Evolutionary conservation across 1,284 basidiomycete genomes (phyloP), one percentile per base, ranked within the genome.

Genomic region (Stereum hirsutum): DNA sequence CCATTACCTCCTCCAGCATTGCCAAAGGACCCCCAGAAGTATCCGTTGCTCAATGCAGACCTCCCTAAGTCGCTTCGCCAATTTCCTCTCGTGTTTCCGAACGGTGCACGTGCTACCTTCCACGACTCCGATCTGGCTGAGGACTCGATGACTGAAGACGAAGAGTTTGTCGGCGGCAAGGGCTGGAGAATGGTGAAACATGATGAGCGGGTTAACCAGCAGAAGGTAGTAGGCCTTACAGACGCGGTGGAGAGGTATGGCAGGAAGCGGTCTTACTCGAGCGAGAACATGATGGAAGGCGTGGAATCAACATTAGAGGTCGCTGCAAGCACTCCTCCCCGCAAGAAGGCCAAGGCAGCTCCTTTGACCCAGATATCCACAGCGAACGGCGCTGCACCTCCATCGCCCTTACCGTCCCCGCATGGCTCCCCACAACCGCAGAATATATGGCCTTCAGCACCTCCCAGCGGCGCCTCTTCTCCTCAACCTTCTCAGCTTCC

Each of bases 161-260:
- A 84, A 48, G 76, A 76, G 48, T 61, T 74, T 2, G 70, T 72
- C 8, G 72, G 72, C n/a, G 86, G 87, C 3, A 61, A 63, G 31
- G 81, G 83, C 14, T 89, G 87, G 87, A 70, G 65, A 38, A 78
- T 88, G 73, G 60, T 88, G 44, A 78, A 74, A 50, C 69, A 70
- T 6, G 80, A 84, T 38, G 78, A 83, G 47, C 63, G 63, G 24
- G 48, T 53, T 6, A 78, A 78, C 39, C 59, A 66, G 31, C 57
- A 59, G 27, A 70, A 69, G 43, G 66, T 75, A 8, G 73, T 89
- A 26, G 78, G 76, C 28, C 74, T 89, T 23, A 68, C 65, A 3
- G 86, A 89, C 55, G 86, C 87, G 6, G 74, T 89, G 38, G 86
- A 89, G 58, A 75, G 85, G 41, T 89, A 83, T 57, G 81, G 81